These are phyloP conservation scores for Remersonia thermophila DNA, from an alignment of 2,329 filamentous ascomycete genomes.

Conservation along the genomic window DNA sequence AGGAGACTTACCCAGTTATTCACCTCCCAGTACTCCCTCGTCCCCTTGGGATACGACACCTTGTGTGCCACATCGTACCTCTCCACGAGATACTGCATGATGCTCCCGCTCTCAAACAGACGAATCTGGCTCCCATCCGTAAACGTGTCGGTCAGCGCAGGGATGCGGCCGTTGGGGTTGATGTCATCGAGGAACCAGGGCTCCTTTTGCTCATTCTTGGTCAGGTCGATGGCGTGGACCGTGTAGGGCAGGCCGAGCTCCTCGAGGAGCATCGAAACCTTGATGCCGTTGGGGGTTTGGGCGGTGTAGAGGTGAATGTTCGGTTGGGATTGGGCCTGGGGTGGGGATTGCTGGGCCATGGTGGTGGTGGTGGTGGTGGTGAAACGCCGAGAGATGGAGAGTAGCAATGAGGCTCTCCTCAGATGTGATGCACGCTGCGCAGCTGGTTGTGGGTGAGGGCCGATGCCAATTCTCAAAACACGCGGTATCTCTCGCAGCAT, in stretches of 20 bases:
- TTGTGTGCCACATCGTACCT: conserved; percentile 73
- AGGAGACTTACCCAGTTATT: conserved; percentile 53
- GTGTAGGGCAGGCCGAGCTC: conserved; percentile 78
- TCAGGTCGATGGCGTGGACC: conserved; percentile 51
- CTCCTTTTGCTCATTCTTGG: conserved; percentile 26
- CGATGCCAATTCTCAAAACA: too few relatives aligned
- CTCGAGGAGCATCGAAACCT: conserved; percentile 75
- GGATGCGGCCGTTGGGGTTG: conserved; percentile 88
- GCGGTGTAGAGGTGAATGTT: conserved; percentile 73
- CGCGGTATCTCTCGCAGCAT: too few relatives aligned
- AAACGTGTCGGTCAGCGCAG: conserved; percentile 71
- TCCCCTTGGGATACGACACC: conserved; percentile 63
- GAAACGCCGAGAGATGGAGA: too few relatives aligned
- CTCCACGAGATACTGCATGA: conserved; percentile 73
- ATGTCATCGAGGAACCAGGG: conserved; percentile 79
- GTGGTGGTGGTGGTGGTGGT: conserved; percentile 15
- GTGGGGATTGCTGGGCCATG: conserved; percentile 38
- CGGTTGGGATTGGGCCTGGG: conserved; percentile 29
- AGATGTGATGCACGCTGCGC: conserved; percentile 7
- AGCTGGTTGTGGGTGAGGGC: too few relatives aligned
- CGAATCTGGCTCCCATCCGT: conserved; percentile 59
- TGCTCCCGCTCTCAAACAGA: conserved; percentile 73
- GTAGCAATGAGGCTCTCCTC: neutral
- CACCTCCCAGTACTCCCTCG: conserved; percentile 64
- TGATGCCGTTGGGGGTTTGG: conserved; percentile 81